phyloP scores from a whole-genome alignment of 2,329 filamentous ascomycete species.

The Colletotrichum noveboracense region DNA sequence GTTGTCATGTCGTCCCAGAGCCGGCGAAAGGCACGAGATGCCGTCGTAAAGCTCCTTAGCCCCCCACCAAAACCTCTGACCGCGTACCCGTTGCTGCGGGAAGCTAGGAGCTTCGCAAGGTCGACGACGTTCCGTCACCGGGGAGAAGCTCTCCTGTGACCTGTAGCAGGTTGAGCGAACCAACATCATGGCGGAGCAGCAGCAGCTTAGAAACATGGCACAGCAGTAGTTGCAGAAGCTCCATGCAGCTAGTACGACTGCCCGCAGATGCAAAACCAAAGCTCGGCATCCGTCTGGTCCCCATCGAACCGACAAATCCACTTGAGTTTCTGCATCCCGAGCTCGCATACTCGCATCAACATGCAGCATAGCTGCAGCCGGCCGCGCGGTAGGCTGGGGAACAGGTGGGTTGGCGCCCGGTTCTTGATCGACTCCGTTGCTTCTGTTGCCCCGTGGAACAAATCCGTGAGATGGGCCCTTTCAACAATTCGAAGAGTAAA shows the following conservation, averaged over 20 bases:
- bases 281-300: slow-evolving; percentile 7
- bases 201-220: slow-evolving; percentile 9
- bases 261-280: slow-evolving; percentile 6
- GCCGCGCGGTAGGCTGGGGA: slow-evolving; percentile 12
- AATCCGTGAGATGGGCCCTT: background rate
- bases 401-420: slow-evolving; percentile 1
- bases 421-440: background rate
- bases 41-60: background rate
- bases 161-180: background rate
- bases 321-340: background rate
- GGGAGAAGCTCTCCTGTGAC: background rate
- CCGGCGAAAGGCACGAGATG: background rate
- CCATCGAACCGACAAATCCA: background rate
- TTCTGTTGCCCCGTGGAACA: slow-evolving; percentile 20
- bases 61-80: background rate
- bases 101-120: background rate
- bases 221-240: slow-evolving; percentile 7
- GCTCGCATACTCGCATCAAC: slow-evolving; percentile 4
- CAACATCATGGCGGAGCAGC: slow-evolving; percentile 8
- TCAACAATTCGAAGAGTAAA: background rate
- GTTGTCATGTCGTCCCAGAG: slow-evolving; percentile 9
- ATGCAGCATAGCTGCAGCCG: slow-evolving; percentile 12
- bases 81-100: background rate
- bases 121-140: background rate
- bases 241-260: slow-evolving; percentile 3